These are phyloP conservation scores for Boletus pseudo-olivaceus DNA, from an alignment of 768 basidiomycete species.

Conservation along the genomic window DNA sequence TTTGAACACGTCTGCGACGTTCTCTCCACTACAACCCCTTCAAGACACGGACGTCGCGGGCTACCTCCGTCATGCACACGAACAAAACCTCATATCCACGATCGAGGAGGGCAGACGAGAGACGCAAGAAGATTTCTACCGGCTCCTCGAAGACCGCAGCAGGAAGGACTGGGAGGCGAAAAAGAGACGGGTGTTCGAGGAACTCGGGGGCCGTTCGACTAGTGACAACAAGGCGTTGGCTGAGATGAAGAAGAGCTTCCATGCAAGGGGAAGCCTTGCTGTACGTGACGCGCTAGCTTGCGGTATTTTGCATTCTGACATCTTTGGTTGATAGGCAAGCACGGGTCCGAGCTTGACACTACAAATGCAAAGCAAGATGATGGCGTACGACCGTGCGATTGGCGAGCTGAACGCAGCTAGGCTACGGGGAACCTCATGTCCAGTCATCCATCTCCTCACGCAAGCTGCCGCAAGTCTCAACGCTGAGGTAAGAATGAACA, in stretches of 20 bases:
- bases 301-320: slow-evolving; percentile 2
- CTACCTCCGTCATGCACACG: slow-evolving; percentile 92
- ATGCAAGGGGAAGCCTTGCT: slow-evolving; percentile 51
- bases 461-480: slow-evolving; percentile 61
- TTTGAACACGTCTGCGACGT: slow-evolving; percentile 77
- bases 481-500: slow-evolving; percentile 43
- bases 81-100: slow-evolving; percentile 90
- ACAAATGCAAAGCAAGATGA: slow-evolving; percentile 93
- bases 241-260: slow-evolving; percentile 61
- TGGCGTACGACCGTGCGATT: slow-evolving; percentile 87
- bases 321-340: slow-evolving; percentile 31
- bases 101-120: slow-evolving; percentile 87
- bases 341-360: slow-evolving; percentile 56
- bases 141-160: slow-evolving; percentile 69
- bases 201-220: slow-evolving; percentile 68
- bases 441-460: slow-evolving; percentile 68
- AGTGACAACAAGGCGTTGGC: slow-evolving; percentile 52
- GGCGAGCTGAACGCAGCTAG: slow-evolving; percentile 73
- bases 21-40: slow-evolving; percentile 87
- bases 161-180: slow-evolving; percentile 85
- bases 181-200: slow-evolving; percentile 87
- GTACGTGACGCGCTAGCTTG: slow-evolving; percentile 35
- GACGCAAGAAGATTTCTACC: slow-evolving; percentile 83
- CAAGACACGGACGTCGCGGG: slow-evolving; percentile 92
- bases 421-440: slow-evolving; percentile 67